Evolutionary conservation across 306 rosid species (phyloP).

Genomic region (Lotus japonicus): DNA sequence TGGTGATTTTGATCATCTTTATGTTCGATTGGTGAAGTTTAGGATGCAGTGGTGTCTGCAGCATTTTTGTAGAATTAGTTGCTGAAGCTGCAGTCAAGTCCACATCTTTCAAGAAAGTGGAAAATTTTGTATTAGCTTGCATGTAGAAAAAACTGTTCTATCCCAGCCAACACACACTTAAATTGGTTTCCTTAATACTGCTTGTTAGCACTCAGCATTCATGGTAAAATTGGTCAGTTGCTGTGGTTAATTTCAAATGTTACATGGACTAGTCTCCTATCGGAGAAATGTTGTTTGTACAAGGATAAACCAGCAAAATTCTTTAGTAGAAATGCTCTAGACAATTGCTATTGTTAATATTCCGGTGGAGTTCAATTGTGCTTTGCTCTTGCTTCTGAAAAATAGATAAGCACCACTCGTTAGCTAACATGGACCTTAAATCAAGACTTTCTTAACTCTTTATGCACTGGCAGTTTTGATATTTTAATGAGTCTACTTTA

Average conservation of each 20-base stretch:
- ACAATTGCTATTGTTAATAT: too few relatives aligned
- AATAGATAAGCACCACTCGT: too few relatives aligned
- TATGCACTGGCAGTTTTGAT: too few relatives aligned
- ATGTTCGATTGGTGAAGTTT: neutral
- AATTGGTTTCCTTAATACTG: neutral
- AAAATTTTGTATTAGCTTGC: constrained; percentile 6
- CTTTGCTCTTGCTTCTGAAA: too few relatives aligned
- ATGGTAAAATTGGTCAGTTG: neutral
- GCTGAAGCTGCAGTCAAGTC: constrained; percentile 29
- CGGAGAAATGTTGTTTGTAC: neutral
- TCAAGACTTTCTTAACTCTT: too few relatives aligned
- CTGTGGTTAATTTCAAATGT: neutral
- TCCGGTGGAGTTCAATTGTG: too few relatives aligned
- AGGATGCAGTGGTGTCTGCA: constrained; percentile 42
- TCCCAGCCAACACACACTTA: neutral
- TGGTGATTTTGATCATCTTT: constrained; percentile 4
- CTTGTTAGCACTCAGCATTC: neutral
- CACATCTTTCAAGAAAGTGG: neutral
- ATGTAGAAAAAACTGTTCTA: neutral
- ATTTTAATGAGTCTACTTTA: too few relatives aligned
- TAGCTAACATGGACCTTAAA: too few relatives aligned
- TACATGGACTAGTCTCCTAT: neutral
- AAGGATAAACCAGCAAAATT: too few relatives aligned
- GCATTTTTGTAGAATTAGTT: constrained; percentile 46
- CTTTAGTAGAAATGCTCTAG: too few relatives aligned